Base-by-base conservation (phyloP, 2,329 filamentous ascomycete species). In the Colletotrichum sp. region DNA sequence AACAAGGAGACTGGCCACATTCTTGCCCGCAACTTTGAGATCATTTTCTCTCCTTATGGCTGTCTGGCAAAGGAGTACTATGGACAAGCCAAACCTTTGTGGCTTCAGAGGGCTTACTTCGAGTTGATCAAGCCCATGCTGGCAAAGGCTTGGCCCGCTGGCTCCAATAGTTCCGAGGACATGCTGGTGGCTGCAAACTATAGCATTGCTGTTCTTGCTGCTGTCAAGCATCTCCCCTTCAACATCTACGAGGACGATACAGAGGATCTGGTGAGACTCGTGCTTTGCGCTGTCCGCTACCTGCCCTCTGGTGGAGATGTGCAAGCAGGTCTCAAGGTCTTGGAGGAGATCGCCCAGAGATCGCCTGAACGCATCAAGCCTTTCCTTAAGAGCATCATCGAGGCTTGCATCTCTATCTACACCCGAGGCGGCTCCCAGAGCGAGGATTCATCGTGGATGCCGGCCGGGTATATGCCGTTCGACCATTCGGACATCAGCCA, bases 191-290 rank as follows among this genome's bases (percentile, higher is more conserved):
- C 75, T 78, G 82, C 81, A 2, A 88, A 87, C 75, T 87, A 87
- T 67, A 85, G 88, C 34, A 84, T 90, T 32, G 87, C 85, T 4
- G 84, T 88, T 8, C 83, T 92, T 7, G 83, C 87, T 1, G 84
- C 90, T 62, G 82, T 91, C 9, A 87, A 85, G 75, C 86, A 90
- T 79, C 85, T 91, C 73, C 82, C 82, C 21, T 90, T 88, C 68
- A 80, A 84, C 3, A 85, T 91, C 21, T 92, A 90, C 80, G 86
- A 90, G 58, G 86, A 88, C 18, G 90, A 92, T 65, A 82, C 86
- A 1, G 84, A 84, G 6, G 80, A 82, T 36, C 83, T 92, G 8
- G 82, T 90, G 5, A 86, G 88, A 10, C 83, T 91, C 18, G 84
- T 88, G 8, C 87, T 92, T 36, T 85, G 85, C 0, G 84, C 87